phyloP scores from a whole-genome alignment of 2,329 filamentous ascomycete species.

The Aspergillus sp. region DNA sequence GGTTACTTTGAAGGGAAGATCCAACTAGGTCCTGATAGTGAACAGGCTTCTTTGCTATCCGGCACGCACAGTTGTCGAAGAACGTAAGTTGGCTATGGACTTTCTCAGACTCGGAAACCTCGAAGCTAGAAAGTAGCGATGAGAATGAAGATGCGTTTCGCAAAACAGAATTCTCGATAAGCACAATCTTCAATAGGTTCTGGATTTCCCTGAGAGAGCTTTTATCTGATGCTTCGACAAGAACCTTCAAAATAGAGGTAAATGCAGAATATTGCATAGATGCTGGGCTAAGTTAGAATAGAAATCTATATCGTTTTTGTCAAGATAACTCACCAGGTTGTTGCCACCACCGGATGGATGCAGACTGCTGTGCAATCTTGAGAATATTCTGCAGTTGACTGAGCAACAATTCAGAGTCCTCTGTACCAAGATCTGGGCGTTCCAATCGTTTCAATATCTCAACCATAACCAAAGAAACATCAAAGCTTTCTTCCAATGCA shows the following conservation, averaged over 20 bases:
- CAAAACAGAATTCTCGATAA: conserved; percentile 35
- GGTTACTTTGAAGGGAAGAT: conserved; percentile 32
- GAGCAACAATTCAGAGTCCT: conserved; percentile 54
- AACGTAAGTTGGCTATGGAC: conserved; percentile 58
- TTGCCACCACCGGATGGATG: conserved; percentile 86
- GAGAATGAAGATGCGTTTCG: conserved; percentile 29
- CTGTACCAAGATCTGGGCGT: conserved; percentile 36
- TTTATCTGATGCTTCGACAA: conserved; percentile 24
- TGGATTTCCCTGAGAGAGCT: conserved; percentile 30
- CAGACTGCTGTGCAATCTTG: conserved; percentile 72
- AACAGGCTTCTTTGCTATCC: conserved; percentile 71
- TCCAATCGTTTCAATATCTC: conserved; percentile 62
- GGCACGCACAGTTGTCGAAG: conserved; percentile 75
- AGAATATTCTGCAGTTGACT: conserved; percentile 79
- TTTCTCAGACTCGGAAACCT: conserved; percentile 23
- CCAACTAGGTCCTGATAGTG: conserved; percentile 64
- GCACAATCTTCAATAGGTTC: conserved; percentile 27
- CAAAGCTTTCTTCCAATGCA: conserved; percentile 79
- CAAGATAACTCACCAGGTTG: conserved; percentile 49
- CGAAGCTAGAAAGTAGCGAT: conserved; percentile 34
- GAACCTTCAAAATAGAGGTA: conserved; percentile 36
- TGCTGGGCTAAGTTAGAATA: conserved; percentile 12
- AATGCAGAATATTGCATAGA: conserved; percentile 40
- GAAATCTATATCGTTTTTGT: background rate
- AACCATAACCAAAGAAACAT: conserved; percentile 73